These are phyloP conservation scores for Plantago major DNA, from an alignment of 257 asterid species.

Conservation along the genomic window DNA sequence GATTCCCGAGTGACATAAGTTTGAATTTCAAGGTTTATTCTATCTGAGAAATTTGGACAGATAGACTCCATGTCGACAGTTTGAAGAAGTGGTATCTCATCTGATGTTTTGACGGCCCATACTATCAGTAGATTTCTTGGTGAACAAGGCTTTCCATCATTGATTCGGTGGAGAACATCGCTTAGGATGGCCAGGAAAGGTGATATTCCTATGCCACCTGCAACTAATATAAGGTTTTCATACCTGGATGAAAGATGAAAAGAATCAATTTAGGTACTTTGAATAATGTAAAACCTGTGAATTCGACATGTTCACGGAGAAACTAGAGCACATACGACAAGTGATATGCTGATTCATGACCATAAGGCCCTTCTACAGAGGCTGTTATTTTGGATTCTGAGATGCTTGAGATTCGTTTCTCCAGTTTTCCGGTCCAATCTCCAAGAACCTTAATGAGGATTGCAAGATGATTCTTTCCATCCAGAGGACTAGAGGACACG, in stretches of 20 bases:
- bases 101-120: constrained; percentile 72
- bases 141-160: constrained; percentile 48
- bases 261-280: background rate
- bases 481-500: constrained; percentile 70
- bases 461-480: constrained; percentile 49
- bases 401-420: constrained; percentile 24
- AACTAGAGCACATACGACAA: constrained; percentile 38
- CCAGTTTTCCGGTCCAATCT: constrained; percentile 49
- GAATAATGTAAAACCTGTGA: background rate
- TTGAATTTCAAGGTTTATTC: constrained; percentile 62
- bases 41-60: constrained; percentile 46
- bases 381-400: constrained; percentile 44
- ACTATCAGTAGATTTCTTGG: constrained; percentile 58
- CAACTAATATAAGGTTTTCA: constrained; percentile 74
- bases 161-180: constrained; percentile 63
- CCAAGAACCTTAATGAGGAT: constrained; percentile 71
- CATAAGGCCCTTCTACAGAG: constrained; percentile 86
- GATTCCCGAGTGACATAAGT: constrained; percentile 78
- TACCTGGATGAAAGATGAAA: constrained; percentile 40
- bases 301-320: background rate
- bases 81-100: constrained; percentile 77
- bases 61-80: constrained; percentile 57
- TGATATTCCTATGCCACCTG: constrained; percentile 91
- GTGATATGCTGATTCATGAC: constrained; percentile 81
- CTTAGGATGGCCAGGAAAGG: constrained; percentile 82